Base-by-base conservation (phyloP, 257 asterid species). In the Coffea canephora region DNA sequence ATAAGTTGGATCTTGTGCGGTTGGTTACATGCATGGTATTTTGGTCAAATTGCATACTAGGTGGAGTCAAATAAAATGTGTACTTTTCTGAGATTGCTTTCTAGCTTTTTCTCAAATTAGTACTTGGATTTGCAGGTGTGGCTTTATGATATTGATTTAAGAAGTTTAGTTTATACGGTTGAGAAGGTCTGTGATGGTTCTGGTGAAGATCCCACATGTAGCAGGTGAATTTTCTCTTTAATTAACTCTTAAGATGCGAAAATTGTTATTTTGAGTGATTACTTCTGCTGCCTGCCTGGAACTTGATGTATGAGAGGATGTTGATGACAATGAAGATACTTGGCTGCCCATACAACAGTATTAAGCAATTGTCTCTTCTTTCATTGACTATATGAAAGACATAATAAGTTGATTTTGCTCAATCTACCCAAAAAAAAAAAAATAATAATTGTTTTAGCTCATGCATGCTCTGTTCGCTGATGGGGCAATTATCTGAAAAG, bases 171-270 rank as follows among this genome's bases (percentile, higher is more conserved):
- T 76, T 90, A 86, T 77, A 69, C 88, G 39, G 86, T 80, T n/a
- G 99, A 96, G 88, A 89, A 83, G 84, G 88, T 91, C 75, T 96
- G 99, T 69, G 99, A 94, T 84, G 89, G 82, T 82, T 96, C 99
- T 36, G 99, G 99, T 57, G 99, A 96, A 87, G 99, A 96, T 84
- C 97, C 99, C 54, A 87, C 89, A 70, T 96, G 99, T 87, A 92
- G 98, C 96, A 94, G 99, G 99, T 86, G 84, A 81, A 86, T 84
- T 71, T 78, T 76, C 77, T 49, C 76, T 15, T 70, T 34, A 61
- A 27, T 31, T 73, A 67, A 57, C 49, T 77, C 25, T 39, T 36
- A 54, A 36, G 59, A 19, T 61, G 39, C 21, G 18, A 19, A 77
- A 66, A 13, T 4, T 11, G 6, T 10, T 67, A 18, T 2, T 66